Evolutionary conservation across 1,284 basidiomycete genomes (phyloP), one percentile per base, ranked within the genome.

Genomic region (Ganoderma multipileum): DNA sequence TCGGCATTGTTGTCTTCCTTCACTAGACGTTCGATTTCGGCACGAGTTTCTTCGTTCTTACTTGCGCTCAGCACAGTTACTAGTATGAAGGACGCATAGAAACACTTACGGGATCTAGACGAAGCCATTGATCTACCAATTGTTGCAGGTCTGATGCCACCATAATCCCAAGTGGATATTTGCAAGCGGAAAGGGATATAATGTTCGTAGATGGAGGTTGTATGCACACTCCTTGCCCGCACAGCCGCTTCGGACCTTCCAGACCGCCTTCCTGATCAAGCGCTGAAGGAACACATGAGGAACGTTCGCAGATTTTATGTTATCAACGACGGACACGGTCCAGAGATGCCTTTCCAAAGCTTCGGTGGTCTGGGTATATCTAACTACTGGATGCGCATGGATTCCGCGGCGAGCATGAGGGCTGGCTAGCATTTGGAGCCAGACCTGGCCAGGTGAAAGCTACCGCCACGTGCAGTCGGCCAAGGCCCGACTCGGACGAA

Each of bases 71-170:
- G 42, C 16, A 33, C 9, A 36, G 28, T 3, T 16, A 38, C 9
- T 26, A 20, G 23, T 33, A 38, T 52, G 14, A 30, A 23, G 5
- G 28, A 7, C 28, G 28, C 23, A 28, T 26, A 54, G 33, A 11
- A 52, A 62, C 33, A 41, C 77, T 41, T 75, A 89, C 88, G 70
- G 84, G 80, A 74, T 90, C 89, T 44, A 87, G 74, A 36, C 78
- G 79, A 28, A 91, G 81, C 89, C 89, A 91, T 75, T 89, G 84
- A 11, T 80, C 76, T 18, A 89, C 85, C 30, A 87, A 81, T 16
- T 52, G 61, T 65, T 84, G 78, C n/a, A 87, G 77, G 14, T 54
- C 47, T 7, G 61, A 50, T 50, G 41, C 12, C 42, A 44, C 14
- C 26, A 12, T 26, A n/a, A 26, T 11, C 9, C n/a, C 41, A 18